phyloP scores from a whole-genome alignment of 345 rosid genomes.

The Sonneratia alba region DNA sequence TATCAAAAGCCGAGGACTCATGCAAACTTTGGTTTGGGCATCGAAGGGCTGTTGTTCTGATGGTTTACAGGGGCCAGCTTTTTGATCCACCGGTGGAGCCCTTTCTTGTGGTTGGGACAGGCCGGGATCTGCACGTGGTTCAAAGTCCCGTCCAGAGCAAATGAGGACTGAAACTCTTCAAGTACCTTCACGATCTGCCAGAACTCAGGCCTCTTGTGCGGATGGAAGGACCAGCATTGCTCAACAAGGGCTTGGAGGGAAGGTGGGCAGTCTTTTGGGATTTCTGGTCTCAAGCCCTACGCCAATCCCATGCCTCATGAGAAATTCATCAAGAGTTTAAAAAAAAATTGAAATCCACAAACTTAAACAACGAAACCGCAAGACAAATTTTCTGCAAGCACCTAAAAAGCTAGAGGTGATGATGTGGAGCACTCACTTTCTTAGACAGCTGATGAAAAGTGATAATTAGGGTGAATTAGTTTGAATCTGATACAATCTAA shows the following conservation, averaged over 20 bases:
- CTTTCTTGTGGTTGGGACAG: conserved; percentile 71
- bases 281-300: conserved; percentile 74
- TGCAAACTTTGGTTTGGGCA: conserved; percentile 58
- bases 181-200: conserved; percentile 87
- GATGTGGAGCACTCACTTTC: background rate
- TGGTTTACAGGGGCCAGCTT: conserved; percentile 53
- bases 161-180: conserved; percentile 63
- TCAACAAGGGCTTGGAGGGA: conserved; percentile 84
- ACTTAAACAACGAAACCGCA: background rate
- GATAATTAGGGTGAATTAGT: background rate
- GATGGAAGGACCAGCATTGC: conserved; percentile 83
- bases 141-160: conserved; percentile 59
- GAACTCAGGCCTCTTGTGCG: conserved; percentile 92
- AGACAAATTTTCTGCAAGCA: background rate
- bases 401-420: background rate
- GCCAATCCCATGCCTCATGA: conserved; percentile 5
- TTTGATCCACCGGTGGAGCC: conserved; percentile 74
- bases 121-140: conserved; percentile 31
- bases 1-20: conserved; percentile 17
- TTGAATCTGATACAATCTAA: too few species aligned
- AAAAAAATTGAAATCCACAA: background rate
- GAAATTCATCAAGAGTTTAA: background rate
- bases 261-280: conserved; percentile 57
- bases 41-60: conserved; percentile 25
- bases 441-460: background rate